A percentile compares a stretch with the other conserved stretches of the same genome.
Evolutionary conservation across 2,329 filamentous ascomycete genomes (phyloP).

Genomic region (Aspergillus tamarii): DNA sequence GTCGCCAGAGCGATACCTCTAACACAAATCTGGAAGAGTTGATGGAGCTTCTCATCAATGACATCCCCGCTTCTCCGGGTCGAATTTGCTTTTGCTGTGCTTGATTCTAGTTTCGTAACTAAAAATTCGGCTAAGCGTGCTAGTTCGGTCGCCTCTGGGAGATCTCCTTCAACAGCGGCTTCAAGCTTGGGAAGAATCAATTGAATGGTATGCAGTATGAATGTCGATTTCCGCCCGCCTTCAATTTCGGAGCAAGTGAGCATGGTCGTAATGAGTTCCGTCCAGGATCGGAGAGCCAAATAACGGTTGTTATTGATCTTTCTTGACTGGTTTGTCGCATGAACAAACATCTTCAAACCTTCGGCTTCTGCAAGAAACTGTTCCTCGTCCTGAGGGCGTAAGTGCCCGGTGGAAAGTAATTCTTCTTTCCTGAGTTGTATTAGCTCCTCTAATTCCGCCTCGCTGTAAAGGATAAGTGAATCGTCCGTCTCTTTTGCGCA

Average conservation of each 20-base stretch:
- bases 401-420: constrained; percentile 42
- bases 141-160: constrained; percentile 72
- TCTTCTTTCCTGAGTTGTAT: constrained; percentile 58
- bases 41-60: constrained; percentile 84
- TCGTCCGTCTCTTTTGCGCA: constrained; percentile 64
- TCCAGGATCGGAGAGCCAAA: constrained; percentile 78
- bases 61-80: constrained; percentile 63
- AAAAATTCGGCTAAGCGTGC: constrained; percentile 75
- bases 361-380: constrained; percentile 44
- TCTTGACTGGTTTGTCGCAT: constrained; percentile 44
- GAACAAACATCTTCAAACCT: constrained; percentile 41
- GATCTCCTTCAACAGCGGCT: constrained; percentile 68
- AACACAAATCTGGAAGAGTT: constrained; percentile 86
- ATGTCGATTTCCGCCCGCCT: constrained; percentile 69
- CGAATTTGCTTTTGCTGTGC: constrained; percentile 42
- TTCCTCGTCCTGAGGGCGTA: constrained; percentile 50
- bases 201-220: constrained; percentile 84
- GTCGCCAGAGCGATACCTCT: constrained; percentile 76
- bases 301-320: constrained; percentile 54
- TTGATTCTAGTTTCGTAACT: constrained; percentile 46
- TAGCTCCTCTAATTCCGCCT: constrained; percentile 73
- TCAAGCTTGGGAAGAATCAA: constrained; percentile 87
- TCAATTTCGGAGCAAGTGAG: constrained; percentile 81
- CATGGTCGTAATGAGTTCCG: constrained; percentile 80
- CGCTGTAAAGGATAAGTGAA: constrained; percentile 61